These are phyloP conservation scores for Paramecium biaurelia DNA, from an alignment of 73 alveolate species.

Conservation along the genomic window DNA sequence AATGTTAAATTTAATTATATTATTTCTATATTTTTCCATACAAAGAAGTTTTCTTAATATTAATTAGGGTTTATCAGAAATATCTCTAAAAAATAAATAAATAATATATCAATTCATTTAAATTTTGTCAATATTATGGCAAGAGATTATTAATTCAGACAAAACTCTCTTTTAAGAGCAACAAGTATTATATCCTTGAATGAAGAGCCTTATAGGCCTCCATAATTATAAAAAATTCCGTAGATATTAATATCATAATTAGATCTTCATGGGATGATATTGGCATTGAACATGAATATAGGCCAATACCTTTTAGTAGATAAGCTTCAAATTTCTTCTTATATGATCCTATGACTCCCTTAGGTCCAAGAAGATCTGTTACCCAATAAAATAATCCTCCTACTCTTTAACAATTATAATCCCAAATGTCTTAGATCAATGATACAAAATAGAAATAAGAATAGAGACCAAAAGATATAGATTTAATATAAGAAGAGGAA, in stretches of 20 bases:
- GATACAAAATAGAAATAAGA: neutral
- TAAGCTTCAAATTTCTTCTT: neutral
- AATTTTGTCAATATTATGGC: neutral
- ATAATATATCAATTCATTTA: neutral
- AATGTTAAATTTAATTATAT: neutral
- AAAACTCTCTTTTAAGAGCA: neutral
- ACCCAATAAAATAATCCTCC: neutral
- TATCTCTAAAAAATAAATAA: neutral
- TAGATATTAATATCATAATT: neutral
- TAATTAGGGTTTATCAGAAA: neutral
- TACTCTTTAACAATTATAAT: neutral
- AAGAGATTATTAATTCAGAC: neutral
- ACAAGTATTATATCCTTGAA: neutral
- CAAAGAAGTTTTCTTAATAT: no score
- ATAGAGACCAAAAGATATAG: neutral
- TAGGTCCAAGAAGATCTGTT: neutral
- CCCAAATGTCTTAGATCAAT: neutral
- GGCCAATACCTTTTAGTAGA: neutral
- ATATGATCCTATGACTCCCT: neutral
- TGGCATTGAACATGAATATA: neutral
- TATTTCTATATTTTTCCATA: no score
- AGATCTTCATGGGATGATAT: neutral
- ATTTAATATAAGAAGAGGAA: neutral
- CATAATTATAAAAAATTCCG: neutral
- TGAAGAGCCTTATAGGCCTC: neutral